Conservation (phyloP, 805 yeast species). For the Saturnispora saitoi region DNA sequence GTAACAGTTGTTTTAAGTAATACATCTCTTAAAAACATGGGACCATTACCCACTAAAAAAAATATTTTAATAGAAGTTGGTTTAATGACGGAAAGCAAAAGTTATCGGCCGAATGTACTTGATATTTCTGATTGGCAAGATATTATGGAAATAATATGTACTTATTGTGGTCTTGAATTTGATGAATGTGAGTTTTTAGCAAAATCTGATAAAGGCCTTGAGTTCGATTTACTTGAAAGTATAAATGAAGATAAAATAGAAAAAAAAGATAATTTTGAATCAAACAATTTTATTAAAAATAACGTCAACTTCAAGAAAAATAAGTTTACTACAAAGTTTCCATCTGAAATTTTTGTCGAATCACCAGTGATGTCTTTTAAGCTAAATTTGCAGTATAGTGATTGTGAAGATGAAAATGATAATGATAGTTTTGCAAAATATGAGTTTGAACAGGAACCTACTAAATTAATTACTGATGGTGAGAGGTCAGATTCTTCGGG, state of each 20-base stretch:
- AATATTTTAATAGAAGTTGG: constrained; percentile 25
- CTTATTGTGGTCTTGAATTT: constrained; percentile 26
- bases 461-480: background rate
- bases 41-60: constrained; percentile 14
- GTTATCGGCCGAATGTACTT: constrained; percentile 14
- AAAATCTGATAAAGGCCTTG: background rate
- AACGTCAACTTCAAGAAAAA: background rate
- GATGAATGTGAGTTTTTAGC: constrained; percentile 28
- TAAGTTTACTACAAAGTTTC: background rate
- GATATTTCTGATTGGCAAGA: constrained; percentile 29
- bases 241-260: background rate
- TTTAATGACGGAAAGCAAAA: constrained; percentile 10
- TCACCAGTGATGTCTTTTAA: constrained; percentile 2
- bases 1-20: constrained; percentile 23
- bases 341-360: background rate
- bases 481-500: background rate
- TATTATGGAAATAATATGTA: constrained; percentile 29
- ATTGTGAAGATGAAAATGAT: constrained; percentile 13
- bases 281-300: too few relatives aligned
- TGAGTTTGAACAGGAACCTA: background rate
- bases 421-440: constrained; percentile 1
- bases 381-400: constrained; percentile 3
- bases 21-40: constrained; percentile 15
- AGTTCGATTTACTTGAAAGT: constrained; percentile 1
- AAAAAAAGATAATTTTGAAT: background rate